phyloP scores from a whole-genome alignment of 345 rosid genomes.

The Gossypium herbaceum region DNA sequence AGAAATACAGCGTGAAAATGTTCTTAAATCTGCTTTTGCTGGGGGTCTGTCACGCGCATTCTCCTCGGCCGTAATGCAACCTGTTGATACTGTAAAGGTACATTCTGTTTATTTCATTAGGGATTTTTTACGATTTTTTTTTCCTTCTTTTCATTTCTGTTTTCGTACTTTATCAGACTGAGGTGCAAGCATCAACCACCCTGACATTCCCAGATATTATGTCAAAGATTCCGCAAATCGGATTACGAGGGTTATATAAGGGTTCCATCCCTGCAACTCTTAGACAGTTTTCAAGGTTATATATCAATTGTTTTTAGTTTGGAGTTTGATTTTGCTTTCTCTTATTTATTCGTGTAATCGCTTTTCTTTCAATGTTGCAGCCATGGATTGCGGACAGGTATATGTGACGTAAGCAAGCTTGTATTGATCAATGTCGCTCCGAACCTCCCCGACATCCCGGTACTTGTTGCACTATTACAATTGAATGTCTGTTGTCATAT shows the following conservation, averaged over 20 bases:
- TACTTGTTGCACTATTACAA: constrained; percentile 22
- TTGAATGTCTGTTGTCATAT: background rate
- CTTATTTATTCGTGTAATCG: constrained; percentile 11
- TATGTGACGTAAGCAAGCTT: constrained; percentile 86
- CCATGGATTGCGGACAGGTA: constrained; percentile 95
- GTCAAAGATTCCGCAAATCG: constrained; percentile 86
- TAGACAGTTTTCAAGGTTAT: constrained; percentile 95
- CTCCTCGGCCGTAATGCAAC: constrained; percentile 80
- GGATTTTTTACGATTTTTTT: background rate
- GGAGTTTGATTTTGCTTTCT: constrained; percentile 2
- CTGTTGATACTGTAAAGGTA: constrained; percentile 89
- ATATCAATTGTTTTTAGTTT: background rate
- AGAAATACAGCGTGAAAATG: constrained; percentile 80
- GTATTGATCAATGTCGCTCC: constrained; percentile 86
- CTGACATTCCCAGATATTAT: constrained; percentile 75
- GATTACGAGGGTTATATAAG: constrained; percentile 60
- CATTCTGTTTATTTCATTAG: background rate
- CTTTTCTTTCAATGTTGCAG: constrained; percentile 35
- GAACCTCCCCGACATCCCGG: constrained; percentile 88
- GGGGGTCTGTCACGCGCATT: constrained; percentile 97
- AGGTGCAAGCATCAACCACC: constrained; percentile 93
- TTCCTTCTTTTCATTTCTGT: background rate
- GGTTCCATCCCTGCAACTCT: constrained; percentile 95
- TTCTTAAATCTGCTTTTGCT: constrained; percentile 88
- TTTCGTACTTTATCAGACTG: constrained; percentile 51